Evolutionary conservation across 2,329 filamentous ascomycete species (phyloP), one percentile per base, ranked within the genome.

Genomic region (Ascochyta rabiei): DNA sequence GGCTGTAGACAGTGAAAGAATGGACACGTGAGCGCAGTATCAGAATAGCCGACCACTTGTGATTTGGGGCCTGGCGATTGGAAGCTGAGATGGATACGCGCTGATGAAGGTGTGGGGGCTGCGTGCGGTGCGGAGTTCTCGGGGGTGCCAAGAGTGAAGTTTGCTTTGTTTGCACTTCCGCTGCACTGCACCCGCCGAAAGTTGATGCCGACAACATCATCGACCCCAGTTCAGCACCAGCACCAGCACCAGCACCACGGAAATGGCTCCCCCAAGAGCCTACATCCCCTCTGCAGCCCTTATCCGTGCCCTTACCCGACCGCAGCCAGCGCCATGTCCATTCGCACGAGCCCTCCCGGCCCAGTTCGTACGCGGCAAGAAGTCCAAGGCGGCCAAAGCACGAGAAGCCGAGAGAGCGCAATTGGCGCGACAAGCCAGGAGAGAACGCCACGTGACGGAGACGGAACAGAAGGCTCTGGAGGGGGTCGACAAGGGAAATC

Each of bases 211-310:
- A 18, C 54, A 52, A 15, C 30, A 31, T 6, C 40, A 33, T 24
- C 16, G 16, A 21, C 13, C 0, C 13, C 34, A 21, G 12, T 6
- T 30, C 15, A 39, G 16, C 30, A 16, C 16, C 37, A 34, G 28
- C 26, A 23, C 10, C 15, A 39, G 16, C 30, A 16, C 16, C 37
- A 34, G 28, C 26, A 23, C 10, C 33, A 31, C 33, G 15, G 43
- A 10, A 30, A 59, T 51, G 49, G 26, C 39, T 13, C 45, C 56
- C 8, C 56, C 59, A 23, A 54, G 64, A 44, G 53, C 63, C n/a
- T 70, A 67, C 42, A 53, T 69, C 6, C 69, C 69, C 9, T 71
- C 71, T 0, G 48, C 46, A 18, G 60, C 63, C 13, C 58, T 74
- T 3, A 42, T 74, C 6, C 62, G 66, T 24, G 62, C 66, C 2